Percentiles rank a stretch among this genome's conserved stretches.
These are phyloP conservation scores for Verticillium nubilum DNA, from an alignment of 2,329 filamentous ascomycete species.

Conservation along the genomic window DNA sequence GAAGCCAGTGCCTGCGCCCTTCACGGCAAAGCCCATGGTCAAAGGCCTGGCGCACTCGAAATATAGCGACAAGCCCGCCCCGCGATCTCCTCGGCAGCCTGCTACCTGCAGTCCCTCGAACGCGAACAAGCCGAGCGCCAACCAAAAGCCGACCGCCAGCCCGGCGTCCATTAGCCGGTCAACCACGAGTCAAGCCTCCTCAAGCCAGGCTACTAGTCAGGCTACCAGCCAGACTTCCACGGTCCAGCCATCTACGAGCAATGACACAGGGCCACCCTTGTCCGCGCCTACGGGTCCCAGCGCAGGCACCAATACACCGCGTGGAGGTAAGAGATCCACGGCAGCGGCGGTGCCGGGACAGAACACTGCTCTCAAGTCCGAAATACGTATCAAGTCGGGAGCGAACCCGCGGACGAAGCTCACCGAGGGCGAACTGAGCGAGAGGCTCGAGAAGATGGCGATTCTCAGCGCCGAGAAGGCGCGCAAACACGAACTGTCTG, in stretches of 20 bases:
- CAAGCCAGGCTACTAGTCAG: not conserved
- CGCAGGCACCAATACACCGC: constrained; percentile 5
- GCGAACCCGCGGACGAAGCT: constrained; percentile 56
- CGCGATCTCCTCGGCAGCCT: not conserved
- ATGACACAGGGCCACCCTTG: not conserved
- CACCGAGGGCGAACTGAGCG: constrained; percentile 52
- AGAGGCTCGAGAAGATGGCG: constrained; percentile 57
- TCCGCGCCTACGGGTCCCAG: constrained; percentile 3
- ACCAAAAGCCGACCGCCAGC: constrained; percentile 1
- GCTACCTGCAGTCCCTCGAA: not conserved
- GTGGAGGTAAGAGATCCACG: constrained; percentile 6
- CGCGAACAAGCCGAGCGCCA: not conserved
- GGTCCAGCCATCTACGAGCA: not conserved
- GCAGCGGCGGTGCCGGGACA: constrained; percentile 9
- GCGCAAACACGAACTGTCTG: constrained; percentile 52
- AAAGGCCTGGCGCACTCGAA: constrained; percentile 2
- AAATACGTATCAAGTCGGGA: constrained; percentile 45
- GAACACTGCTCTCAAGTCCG: constrained; percentile 27
- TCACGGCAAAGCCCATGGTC: constrained; percentile 13
- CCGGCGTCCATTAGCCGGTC: not conserved
- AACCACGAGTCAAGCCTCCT: not conserved
- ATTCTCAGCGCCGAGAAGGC: constrained; percentile 52
- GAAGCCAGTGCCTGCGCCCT: constrained; percentile 9
- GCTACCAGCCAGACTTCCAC: not conserved
- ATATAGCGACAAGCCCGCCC: not conserved